Evolutionary conservation across 2,329 filamentous ascomycete species (phyloP).

Genomic region (Botrytis fragariae): DNA sequence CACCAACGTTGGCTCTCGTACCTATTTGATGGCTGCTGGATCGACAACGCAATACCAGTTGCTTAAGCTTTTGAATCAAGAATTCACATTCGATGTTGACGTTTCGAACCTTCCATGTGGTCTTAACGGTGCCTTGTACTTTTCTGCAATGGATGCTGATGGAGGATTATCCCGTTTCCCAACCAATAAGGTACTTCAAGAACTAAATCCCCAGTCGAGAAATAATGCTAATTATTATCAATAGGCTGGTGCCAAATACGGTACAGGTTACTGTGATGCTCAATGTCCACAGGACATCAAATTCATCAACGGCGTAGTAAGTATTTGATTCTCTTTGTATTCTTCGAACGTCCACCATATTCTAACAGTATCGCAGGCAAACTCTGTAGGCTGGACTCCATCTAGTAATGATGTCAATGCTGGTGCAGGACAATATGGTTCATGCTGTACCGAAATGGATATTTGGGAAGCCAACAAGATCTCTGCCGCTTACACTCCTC

Average conservation of each 20-base stretch:
- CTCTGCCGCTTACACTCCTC: conserved; percentile 57
- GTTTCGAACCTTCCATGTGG: conserved; percentile 67
- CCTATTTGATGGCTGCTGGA: conserved; percentile 62
- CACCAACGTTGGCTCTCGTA: conserved; percentile 53
- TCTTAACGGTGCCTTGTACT: conserved; percentile 70
- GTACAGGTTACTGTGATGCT: conserved; percentile 27
- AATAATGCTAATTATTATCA: background rate
- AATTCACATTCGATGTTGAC: conserved; percentile 73
- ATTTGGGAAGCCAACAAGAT: conserved; percentile 64
- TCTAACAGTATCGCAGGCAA: conserved; percentile 43
- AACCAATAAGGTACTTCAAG: conserved; percentile 43
- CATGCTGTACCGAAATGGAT: conserved; percentile 69
- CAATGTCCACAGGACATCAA: conserved; percentile 39
- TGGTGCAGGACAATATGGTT: conserved; percentile 52
- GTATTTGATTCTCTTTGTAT: conserved; percentile 16
- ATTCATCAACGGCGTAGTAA: conserved; percentile 52
- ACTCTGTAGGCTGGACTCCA: conserved; percentile 52
- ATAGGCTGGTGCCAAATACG: conserved; percentile 50
- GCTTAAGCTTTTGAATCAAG: conserved; percentile 63
- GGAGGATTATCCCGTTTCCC: conserved; percentile 55
- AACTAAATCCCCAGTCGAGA: no score
- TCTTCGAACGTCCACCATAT: conserved; percentile 9
- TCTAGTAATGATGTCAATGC: conserved; percentile 51
- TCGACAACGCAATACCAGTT: conserved; percentile 58
- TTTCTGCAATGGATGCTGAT: conserved; percentile 61